Evolutionary conservation across 805 yeast genomes (phyloP), one percentile per base, ranked within the genome.

Genomic region (Cyberlindnera americana): DNA sequence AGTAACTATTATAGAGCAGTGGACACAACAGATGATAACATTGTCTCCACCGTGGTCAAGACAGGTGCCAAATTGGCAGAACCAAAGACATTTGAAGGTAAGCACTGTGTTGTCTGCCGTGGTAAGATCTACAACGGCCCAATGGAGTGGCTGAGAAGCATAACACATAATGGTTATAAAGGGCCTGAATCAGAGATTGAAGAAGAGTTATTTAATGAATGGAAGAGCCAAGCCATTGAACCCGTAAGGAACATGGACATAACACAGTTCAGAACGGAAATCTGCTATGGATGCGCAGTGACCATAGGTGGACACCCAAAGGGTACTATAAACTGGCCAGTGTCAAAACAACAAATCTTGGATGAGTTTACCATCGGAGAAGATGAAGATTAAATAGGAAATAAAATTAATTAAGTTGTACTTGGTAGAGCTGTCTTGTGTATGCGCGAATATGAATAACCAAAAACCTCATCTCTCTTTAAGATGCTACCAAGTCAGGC

Each of bases 41-140:
- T 91, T 3, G 89, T 90, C 3, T 83, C 96, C 0, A 90, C 98
- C 0, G 97, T 91, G 16, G 89, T 89, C 12, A 81, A 86, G 49
- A 89, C 95, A 0, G 96, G 93, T 5, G 81, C 81, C 34, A 89
- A 91, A 57, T 62, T 90, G 32, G 72, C 70, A 2, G 68, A 68
- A 7, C 86, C 85, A 0, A 56, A 40, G 22, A 44, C 43, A 4
- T 52, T 41, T 10, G 44, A 53, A 1, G 50, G 49, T 2, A 55
- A 48, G 6, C 37, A 33, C 6, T 87, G 95, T 59, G 61, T 61
- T 12, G 48, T 86, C 1, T 87, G 96, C 54, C 69, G 72, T 1
- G 66, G 60, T 5, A 65, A 61, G 2, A 71, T 83, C 11, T 77
- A 74, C 43, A 69, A 69, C 24, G 72, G 77, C 44, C 83, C 93